Conservation (phyloP, 495 filamentous ascomycete genomes). For the Aspergillus taichungensis region DNA sequence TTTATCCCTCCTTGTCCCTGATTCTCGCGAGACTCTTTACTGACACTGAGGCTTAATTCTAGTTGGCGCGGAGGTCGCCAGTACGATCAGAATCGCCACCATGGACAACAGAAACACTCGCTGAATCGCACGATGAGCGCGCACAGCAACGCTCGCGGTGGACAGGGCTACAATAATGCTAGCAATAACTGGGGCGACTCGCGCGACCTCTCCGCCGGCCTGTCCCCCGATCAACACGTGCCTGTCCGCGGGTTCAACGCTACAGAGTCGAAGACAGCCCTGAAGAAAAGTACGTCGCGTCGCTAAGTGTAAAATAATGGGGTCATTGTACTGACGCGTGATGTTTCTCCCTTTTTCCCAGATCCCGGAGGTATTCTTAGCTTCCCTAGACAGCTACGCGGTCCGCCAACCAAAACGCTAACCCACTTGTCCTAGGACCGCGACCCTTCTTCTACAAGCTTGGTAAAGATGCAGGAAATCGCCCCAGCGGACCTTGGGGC, state of each 20-base stretch:
- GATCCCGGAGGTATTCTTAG: conserved; percentile 25
- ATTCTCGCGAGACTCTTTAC: conserved; percentile 1
- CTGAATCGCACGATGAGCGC: conserved; percentile 22
- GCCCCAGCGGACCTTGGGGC: conserved; percentile 38
- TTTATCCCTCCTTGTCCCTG: background rate
- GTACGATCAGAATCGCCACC: conserved; percentile 30
- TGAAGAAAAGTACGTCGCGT: conserved; percentile 29
- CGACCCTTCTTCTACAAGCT: conserved; percentile 33
- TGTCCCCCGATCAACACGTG: conserved; percentile 33
- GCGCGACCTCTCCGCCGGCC: conserved; percentile 10
- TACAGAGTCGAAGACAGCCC: conserved; percentile 30
- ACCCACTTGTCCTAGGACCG: conserved; percentile 15
- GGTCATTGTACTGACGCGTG: conserved; percentile 1
- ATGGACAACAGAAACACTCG: conserved; percentile 26
- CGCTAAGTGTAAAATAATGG: background rate
- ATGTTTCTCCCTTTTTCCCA: conserved; percentile 4
- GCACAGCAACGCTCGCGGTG: conserved; percentile 26
- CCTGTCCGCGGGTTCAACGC: conserved; percentile 42
- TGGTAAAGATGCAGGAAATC: conserved; percentile 31
- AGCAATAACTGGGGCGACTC: conserved; percentile 21
- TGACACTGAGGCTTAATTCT: background rate
- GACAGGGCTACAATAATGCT: conserved; percentile 8
- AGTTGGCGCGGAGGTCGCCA: conserved; percentile 36
- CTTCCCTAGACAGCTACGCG: conserved; percentile 8
- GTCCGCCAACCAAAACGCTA: conserved; percentile 4